phyloP scores from a whole-genome alignment of 306 rosid genomes.

The Corylus heterophylla region DNA sequence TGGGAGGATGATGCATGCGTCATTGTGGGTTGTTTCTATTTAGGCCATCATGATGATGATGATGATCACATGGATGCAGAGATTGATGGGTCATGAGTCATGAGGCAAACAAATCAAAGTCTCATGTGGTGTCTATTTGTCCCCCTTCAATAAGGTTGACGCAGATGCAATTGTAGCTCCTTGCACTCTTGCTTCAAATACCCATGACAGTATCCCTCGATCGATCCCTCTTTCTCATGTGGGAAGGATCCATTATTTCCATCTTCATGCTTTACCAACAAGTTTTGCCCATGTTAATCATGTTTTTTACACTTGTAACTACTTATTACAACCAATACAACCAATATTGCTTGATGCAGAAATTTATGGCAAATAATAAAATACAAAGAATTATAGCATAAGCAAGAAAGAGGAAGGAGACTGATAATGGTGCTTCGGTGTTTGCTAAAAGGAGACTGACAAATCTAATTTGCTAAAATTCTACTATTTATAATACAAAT shows the following conservation, averaged over 20 bases:
- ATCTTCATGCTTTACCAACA: neutral
- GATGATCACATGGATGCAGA: slow-evolving; percentile 15
- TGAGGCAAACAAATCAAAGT: neutral
- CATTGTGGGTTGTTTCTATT: no score
- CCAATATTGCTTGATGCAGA: no score
- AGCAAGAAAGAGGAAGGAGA: no score
- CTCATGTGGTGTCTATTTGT: neutral
- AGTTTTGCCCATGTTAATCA: neutral
- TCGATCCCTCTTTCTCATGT: neutral
- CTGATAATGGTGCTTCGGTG: no score
- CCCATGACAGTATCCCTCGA: neutral
- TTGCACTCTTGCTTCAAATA: slow-evolving; percentile 16
- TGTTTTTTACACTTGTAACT: neutral
- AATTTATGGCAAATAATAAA: no score
- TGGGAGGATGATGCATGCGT: no score
- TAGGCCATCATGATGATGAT: no score
- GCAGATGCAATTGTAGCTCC: slow-evolving; percentile 15
- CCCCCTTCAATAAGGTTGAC: neutral
- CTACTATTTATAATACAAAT: no score
- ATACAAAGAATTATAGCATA: no score
- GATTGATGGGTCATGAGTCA: slow-evolving; percentile 8
- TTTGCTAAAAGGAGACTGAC: no score
- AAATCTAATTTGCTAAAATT: no score
- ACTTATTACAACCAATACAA: no score
- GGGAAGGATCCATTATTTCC: neutral